Conservation (phyloP, 306 rosid species). For the Castanea sativa region DNA sequence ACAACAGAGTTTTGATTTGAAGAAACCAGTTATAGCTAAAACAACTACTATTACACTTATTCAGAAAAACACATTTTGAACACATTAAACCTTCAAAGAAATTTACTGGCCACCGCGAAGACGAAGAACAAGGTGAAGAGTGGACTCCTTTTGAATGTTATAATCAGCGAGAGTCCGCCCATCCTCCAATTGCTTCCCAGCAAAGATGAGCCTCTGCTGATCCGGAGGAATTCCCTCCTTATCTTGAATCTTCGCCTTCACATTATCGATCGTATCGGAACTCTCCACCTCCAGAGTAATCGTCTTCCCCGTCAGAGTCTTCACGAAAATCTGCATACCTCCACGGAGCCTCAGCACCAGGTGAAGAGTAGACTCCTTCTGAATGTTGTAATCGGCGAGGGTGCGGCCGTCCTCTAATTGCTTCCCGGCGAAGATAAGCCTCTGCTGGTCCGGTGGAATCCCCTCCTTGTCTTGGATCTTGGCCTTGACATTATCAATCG, state of each 20-base stretch:
- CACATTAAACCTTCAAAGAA: no score
- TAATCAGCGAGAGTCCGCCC: conserved; percentile 47
- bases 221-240: conserved; percentile 45
- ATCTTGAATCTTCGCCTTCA: conserved; percentile 41
- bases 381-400: conserved; percentile 43
- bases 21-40: no score
- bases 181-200: conserved; percentile 48
- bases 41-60: no score
- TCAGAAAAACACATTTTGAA: no score
- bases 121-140: conserved; percentile 33
- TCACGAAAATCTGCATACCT: conserved; percentile 42
- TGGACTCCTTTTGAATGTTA: conserved; percentile 49
- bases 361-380: conserved; percentile 38
- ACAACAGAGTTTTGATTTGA: no score
- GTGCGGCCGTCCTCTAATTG: conserved; percentile 44
- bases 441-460: conserved; percentile 41
- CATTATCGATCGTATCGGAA: conserved; percentile 34
- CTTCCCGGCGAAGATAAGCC: conserved; percentile 39
- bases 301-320: conserved; percentile 39
- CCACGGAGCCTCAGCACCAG: conserved; percentile 38
- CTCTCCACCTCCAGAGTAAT: conserved; percentile 41
- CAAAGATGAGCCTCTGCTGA: conserved; percentile 46
- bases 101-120: neutral
- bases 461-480: conserved; percentile 54
- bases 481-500: conserved; percentile 41